These are phyloP conservation scores for Malassezia cuniculi DNA, from an alignment of 1,284 basidiomycete species.

Conservation along the genomic window DNA sequence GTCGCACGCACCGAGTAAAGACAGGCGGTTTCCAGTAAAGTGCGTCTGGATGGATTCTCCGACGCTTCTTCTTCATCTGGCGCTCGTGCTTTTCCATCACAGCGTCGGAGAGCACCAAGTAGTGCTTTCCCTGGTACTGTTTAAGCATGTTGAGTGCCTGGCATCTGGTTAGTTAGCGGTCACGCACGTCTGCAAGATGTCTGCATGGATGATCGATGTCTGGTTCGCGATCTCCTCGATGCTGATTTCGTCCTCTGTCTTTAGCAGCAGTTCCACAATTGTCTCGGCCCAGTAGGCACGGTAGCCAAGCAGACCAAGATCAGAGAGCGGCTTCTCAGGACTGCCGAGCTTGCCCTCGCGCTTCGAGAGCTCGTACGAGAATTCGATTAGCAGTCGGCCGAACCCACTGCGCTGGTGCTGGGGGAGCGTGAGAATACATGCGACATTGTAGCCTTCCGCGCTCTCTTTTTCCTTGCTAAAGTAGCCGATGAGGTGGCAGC, in stretches of 20 bases:
- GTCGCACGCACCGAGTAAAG: no score
- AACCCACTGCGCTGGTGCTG: conserved; percentile 94
- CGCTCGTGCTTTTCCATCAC: conserved; percentile 83
- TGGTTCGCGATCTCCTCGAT: conserved; percentile 95
- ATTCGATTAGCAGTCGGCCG: conserved; percentile 90
- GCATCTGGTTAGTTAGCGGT: conserved; percentile 54
- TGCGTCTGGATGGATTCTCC: conserved; percentile 65
- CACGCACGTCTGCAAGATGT: conserved; percentile 92
- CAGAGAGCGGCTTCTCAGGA: conserved; percentile 92
- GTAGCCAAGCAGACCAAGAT: conserved; percentile 84
- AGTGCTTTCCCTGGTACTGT: conserved; percentile 87
- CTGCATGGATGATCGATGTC: conserved; percentile 89
- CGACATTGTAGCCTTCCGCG: conserved; percentile 94
- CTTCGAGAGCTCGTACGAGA: conserved; percentile 94
- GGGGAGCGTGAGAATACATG: conserved; percentile 92
- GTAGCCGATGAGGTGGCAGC: conserved; percentile 91
- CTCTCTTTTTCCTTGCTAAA: conserved; percentile 99
- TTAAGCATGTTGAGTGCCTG: conserved; percentile 89
- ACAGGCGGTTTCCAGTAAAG: conserved; percentile 72
- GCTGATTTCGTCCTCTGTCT: conserved; percentile 57
- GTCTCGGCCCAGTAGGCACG: conserved; percentile 95
- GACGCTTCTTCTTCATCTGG: conserved; percentile 62
- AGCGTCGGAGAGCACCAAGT: conserved; percentile 79
- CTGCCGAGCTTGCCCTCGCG: conserved; percentile 88
- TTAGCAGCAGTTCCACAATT: conserved; percentile 79